Evolutionary conservation across 768 basidiomycete species (phyloP).

Genomic region (Suillus subluteus): DNA sequence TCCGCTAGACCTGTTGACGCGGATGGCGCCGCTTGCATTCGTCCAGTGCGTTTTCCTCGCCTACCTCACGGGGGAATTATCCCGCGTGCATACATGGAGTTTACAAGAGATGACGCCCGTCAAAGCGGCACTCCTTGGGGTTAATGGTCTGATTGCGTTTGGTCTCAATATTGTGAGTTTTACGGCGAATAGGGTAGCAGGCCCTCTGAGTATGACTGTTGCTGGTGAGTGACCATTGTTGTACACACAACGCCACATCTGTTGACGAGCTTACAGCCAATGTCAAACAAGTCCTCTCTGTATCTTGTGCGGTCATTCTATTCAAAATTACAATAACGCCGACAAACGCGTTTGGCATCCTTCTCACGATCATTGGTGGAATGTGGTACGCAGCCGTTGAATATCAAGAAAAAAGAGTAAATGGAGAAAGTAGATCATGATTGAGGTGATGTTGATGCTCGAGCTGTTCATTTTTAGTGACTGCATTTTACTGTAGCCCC

Average conservation of each 20-base stretch:
- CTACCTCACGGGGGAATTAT: constrained; percentile 79
- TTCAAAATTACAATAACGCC: constrained; percentile 83
- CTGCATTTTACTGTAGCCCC: not conserved
- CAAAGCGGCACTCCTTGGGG: constrained; percentile 56
- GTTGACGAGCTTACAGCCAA: constrained; percentile 56
- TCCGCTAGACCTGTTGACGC: constrained; percentile 84
- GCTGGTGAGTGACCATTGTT: constrained; percentile 58
- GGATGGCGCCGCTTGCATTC: constrained; percentile 92
- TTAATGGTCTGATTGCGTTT: constrained; percentile 90
- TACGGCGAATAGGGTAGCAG: constrained; percentile 92
- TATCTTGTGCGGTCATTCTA: constrained; percentile 79
- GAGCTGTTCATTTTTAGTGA: no score
- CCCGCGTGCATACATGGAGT: constrained; percentile 54
- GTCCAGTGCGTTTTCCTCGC: constrained; percentile 84
- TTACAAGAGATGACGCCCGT: constrained; percentile 40
- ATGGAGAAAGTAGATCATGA: constrained; percentile 5
- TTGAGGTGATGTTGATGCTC: not conserved
- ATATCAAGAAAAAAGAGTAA: constrained; percentile 48
- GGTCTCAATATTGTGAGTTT: constrained; percentile 93
- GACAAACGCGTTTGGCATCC: constrained; percentile 82
- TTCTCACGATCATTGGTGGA: constrained; percentile 84
- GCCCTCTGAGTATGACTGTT: constrained; percentile 89
- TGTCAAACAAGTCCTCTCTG: constrained; percentile 92
- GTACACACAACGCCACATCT: not conserved
- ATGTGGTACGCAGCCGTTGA: constrained; percentile 79